phyloP scores from a whole-genome alignment of 495 filamentous ascomycete species.

The Penicillium steckii region DNA sequence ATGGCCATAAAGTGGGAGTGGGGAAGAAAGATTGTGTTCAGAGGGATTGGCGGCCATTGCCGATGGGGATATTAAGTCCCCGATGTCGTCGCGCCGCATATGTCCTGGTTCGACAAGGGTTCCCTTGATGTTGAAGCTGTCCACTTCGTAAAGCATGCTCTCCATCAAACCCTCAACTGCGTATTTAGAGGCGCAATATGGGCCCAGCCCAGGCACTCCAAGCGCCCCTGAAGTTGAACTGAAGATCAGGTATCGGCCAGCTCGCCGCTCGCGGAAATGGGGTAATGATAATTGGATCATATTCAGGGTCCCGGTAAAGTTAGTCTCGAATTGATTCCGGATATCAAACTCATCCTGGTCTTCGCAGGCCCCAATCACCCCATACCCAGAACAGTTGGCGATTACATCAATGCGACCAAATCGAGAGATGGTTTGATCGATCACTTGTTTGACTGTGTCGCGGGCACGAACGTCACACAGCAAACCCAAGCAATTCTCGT shows the following conservation, averaged over 20 bases:
- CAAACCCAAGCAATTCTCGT: constrained; percentile 67
- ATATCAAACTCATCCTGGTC: constrained; percentile 96
- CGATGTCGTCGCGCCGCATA: constrained; percentile 70
- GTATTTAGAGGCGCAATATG: constrained; percentile 95
- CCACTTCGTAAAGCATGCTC: constrained; percentile 92
- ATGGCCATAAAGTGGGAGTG: constrained; percentile 79
- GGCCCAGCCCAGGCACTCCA: constrained; percentile 87
- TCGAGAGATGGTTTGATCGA: constrained; percentile 63
- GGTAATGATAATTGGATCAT: constrained; percentile 89
- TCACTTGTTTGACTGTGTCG: constrained; percentile 69
- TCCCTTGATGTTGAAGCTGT: constrained; percentile 85
- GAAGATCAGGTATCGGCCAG: constrained; percentile 89
- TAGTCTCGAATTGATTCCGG: constrained; percentile 94
- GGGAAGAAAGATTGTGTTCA: constrained; percentile 43
- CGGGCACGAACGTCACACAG: constrained; percentile 88
- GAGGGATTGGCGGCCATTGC: constrained; percentile 22
- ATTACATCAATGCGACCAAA: constrained; percentile 88
- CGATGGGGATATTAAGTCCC: constrained; percentile 32
- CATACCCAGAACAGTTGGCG: constrained; percentile 88
- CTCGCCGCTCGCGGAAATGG: constrained; percentile 74
- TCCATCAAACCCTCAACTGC: constrained; percentile 94
- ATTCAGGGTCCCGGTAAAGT: constrained; percentile 90
- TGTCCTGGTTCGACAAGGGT: constrained; percentile 91
- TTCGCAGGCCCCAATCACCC: constrained; percentile 93
- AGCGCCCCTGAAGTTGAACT: constrained; percentile 85